These are phyloP conservation scores for Picea glauca DNA, from an alignment of 75 land plant genomes.

Conservation along the genomic window DNA sequence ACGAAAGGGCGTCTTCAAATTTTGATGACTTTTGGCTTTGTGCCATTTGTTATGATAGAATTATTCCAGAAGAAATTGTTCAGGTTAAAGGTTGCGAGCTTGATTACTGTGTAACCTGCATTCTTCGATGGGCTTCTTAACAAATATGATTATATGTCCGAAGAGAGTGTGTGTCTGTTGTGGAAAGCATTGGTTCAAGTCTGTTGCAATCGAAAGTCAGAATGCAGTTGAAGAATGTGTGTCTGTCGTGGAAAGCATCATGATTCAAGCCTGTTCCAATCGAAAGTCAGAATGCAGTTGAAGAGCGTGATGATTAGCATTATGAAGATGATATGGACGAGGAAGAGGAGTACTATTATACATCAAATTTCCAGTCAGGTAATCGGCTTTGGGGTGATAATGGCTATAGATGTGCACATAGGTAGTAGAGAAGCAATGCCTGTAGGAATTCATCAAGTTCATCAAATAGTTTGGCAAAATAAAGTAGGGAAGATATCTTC, in stretches of 20 bases:
- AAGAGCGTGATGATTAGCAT: conserved; percentile 36
- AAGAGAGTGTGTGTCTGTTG: conserved; percentile 90
- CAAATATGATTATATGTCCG: conserved; percentile 83
- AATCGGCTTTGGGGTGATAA: conserved; percentile 94
- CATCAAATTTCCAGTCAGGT: conserved; percentile 72
- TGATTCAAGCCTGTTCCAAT: conserved; percentile 72
- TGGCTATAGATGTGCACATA: conserved; percentile 69
- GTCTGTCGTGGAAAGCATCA: conserved; percentile 42
- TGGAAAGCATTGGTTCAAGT: conserved; percentile 87
- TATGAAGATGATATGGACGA: conserved; percentile 53
- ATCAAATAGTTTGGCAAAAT: conserved; percentile 5
- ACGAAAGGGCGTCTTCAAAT: too few species aligned
- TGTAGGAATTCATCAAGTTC: conserved; percentile 27
- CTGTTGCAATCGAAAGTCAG: conserved; percentile 33
- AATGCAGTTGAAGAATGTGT: conserved; percentile 29
- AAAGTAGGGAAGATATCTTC: conserved; percentile 29
- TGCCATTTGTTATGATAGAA: too few species aligned
- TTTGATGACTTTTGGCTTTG: too few species aligned
- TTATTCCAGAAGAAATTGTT: too few species aligned
- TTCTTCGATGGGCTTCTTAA: conserved; percentile 21
- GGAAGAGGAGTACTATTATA: conserved; percentile 31
- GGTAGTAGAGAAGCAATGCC: conserved; percentile 89
- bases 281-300: conserved; percentile 34
- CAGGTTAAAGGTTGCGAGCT: too few species aligned
- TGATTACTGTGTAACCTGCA: too few species aligned